These are phyloP conservation scores for Metarhizium rileyi DNA, from an alignment of 2,329 filamentous ascomycete species.

Conservation along the genomic window DNA sequence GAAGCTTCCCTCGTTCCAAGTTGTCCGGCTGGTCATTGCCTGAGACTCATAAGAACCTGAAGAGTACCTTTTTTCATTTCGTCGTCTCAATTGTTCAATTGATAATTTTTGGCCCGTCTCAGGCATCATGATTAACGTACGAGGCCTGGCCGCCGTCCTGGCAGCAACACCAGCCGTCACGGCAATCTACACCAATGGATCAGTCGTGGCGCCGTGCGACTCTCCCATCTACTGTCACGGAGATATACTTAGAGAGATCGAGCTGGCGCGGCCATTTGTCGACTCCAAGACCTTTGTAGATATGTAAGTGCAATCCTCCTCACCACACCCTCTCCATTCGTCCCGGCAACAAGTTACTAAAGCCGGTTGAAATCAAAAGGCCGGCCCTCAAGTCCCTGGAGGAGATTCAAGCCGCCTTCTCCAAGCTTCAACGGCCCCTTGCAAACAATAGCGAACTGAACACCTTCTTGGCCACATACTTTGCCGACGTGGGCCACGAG, in stretches of 20 bases:
- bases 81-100: not conserved
- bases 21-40: not conserved
- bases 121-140: constrained; percentile 16
- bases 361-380: constrained; percentile 22
- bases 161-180: constrained; percentile 19
- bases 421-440: constrained; percentile 48
- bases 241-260: constrained; percentile 50
- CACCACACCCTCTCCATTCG: not conserved
- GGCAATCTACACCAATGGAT: constrained; percentile 50
- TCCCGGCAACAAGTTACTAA: constrained; percentile 1
- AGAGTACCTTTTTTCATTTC: not conserved
- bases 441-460: constrained; percentile 53
- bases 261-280: constrained; percentile 52
- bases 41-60: not conserved
- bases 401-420: constrained; percentile 52
- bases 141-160: constrained; percentile 17
- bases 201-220: constrained; percentile 53
- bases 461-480: constrained; percentile 52
- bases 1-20: no score
- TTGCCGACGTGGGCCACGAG: constrained; percentile 54
- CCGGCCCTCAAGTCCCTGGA: constrained; percentile 49
- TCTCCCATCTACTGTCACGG: constrained; percentile 60
- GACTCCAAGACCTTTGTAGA: constrained; percentile 67
- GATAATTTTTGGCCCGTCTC: not conserved
- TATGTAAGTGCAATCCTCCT: constrained; percentile 36